Percentiles rank a stretch among this genome's conserved stretches.
phyloP scores from a whole-genome alignment of 768 basidiomycete species.

The Pulveroboletus frians region DNA sequence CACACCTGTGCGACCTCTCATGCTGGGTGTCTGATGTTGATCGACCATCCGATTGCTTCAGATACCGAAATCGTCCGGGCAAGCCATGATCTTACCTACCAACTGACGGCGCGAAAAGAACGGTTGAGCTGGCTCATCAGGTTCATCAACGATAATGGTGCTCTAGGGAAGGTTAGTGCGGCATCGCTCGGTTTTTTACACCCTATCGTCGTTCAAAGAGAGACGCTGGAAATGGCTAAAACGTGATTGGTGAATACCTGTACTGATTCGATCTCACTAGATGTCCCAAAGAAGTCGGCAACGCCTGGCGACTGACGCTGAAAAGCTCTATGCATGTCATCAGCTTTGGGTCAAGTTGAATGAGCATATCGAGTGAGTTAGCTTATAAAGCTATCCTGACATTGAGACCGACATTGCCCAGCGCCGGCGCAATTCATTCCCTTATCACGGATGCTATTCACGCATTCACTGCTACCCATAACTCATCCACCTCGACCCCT shows the following conservation, averaged over 20 bases:
- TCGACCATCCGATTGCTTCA: constrained; percentile 18
- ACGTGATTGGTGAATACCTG: background rate
- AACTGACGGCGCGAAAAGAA: constrained; percentile 69
- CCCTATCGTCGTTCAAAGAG: background rate
- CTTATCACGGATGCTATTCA: constrained; percentile 69
- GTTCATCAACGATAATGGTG: constrained; percentile 85
- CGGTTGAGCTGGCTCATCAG: constrained; percentile 79
- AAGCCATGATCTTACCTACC: constrained; percentile 76
- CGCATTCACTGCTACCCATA: constrained; percentile 51
- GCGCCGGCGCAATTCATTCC: constrained; percentile 51
- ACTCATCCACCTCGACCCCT: constrained; percentile 9
- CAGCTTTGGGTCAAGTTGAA: constrained; percentile 80
- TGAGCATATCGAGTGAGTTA: constrained; percentile 54
- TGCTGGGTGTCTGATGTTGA: background rate
- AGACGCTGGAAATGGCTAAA: background rate
- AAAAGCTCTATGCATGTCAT: constrained; percentile 76
- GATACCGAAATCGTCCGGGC: constrained; percentile 63
- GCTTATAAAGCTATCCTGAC: background rate
- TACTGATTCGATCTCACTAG: constrained; percentile 35
- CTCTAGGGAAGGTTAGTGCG: constrained; percentile 59
- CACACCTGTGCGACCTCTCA: background rate
- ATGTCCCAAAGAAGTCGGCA: constrained; percentile 79
- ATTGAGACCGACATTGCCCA: constrained; percentile 24
- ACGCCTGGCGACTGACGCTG: constrained; percentile 73
- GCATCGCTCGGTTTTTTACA: background rate